Percentiles rank a stretch among this genome's conserved stretches.
phyloP scores from a whole-genome alignment of 2,329 filamentous ascomycete genomes.

The Pestalotiopsis sp. region DNA sequence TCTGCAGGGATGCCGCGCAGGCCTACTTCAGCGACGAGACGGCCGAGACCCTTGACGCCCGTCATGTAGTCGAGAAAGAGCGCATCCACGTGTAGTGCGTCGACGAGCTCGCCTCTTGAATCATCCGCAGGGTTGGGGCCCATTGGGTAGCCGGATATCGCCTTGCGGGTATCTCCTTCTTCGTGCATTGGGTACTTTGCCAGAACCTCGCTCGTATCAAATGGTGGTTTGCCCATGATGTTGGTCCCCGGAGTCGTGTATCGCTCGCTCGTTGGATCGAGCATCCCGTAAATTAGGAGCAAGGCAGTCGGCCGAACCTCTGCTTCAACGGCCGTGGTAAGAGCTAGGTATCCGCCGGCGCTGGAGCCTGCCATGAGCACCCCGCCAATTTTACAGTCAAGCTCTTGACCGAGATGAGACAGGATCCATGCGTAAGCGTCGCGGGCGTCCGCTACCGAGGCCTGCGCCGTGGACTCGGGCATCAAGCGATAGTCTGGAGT shows the following conservation, averaged over 20 bases:
- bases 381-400: neutral
- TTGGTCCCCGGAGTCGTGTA: conserved; percentile 13
- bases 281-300: conserved; percentile 14
- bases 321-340: conserved; percentile 6
- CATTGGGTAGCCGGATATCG: conserved; percentile 10
- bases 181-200: conserved; percentile 5
- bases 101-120: neutral
- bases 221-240: conserved; percentile 9
- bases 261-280: conserved; percentile 8
- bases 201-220: neutral
- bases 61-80: conserved; percentile 16
- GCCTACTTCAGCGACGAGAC: neutral
- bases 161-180: conserved; percentile 7
- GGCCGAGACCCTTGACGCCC: conserved; percentile 9
- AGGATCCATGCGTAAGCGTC: conserved; percentile 14
- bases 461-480: conserved; percentile 14
- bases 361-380: conserved; percentile 14
- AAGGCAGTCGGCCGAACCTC: conserved; percentile 4
- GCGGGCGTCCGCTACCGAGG: conserved; percentile 8
- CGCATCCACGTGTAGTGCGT: conserved; percentile 14
- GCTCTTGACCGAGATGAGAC: neutral
- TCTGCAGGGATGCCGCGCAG: neutral
- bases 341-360: conserved; percentile 14
- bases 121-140: conserved; percentile 4
- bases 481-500: conserved; percentile 15